These are phyloP conservation scores for Parietaria judaica DNA, from an alignment of 306 rosid genomes.

Conservation along the genomic window DNA sequence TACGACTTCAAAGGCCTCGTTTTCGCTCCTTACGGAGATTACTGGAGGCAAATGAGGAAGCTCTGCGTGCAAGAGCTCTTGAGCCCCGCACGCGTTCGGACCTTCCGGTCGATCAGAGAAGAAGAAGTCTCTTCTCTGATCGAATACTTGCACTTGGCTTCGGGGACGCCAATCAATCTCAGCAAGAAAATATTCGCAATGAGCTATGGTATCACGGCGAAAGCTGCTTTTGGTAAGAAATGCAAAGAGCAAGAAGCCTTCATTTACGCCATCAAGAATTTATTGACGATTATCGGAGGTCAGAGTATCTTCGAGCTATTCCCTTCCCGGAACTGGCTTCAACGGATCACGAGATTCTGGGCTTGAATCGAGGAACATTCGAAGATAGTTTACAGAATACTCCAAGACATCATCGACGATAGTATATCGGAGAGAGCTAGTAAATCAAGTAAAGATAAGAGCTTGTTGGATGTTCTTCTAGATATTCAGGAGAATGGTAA, in stretches of 20 bases:
- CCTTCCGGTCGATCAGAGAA: not conserved
- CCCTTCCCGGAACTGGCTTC: too few species aligned
- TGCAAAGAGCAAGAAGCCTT: not conserved
- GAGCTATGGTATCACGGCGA: constrained; percentile 1
- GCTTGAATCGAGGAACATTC: too few species aligned
- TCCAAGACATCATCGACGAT: too few species aligned
- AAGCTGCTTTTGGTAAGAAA: not conserved
- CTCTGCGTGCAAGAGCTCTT: not conserved
- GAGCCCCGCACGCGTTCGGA: not conserved
- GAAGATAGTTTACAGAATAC: too few species aligned
- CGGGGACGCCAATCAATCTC: not conserved
- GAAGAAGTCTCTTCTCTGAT: not conserved
- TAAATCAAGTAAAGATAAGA: too few species aligned
- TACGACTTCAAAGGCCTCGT: not conserved
- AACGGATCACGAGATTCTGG: too few species aligned
- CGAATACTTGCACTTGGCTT: not conserved
- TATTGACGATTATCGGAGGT: not conserved
- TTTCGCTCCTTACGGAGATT: not conserved
- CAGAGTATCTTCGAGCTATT: not conserved
- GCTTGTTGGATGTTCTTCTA: too few species aligned
- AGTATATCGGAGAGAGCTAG: too few species aligned
- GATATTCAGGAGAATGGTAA: too few species aligned
- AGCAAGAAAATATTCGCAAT: not conserved
- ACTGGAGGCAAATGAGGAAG: constrained; percentile 2
- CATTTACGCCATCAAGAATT: not conserved